These are phyloP conservation scores for Vigna unguiculata DNA, from an alignment of 306 rosid species.

Conservation along the genomic window DNA sequence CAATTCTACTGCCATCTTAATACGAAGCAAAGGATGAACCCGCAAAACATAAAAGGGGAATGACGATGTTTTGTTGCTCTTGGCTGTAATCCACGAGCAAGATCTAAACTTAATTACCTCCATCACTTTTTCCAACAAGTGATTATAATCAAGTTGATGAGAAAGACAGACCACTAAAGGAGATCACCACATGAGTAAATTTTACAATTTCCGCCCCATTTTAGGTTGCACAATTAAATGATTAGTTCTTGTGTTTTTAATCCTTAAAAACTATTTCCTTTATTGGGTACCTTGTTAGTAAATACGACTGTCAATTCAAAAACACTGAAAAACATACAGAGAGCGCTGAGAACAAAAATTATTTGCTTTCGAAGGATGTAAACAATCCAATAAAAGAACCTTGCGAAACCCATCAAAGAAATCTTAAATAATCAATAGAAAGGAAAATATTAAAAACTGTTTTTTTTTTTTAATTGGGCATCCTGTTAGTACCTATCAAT, in stretches of 20 bases:
- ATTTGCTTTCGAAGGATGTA: constrained; percentile 23
- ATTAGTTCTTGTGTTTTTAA: constrained; percentile 14
- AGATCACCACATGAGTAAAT: constrained; percentile 12
- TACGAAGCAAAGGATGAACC: too few relatives aligned
- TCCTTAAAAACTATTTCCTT: not conserved
- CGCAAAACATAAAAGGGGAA: too few relatives aligned
- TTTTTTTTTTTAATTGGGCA: too few relatives aligned
- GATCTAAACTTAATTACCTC: too few relatives aligned
- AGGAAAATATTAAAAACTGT: too few relatives aligned
- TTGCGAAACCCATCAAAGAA: constrained; percentile 28
- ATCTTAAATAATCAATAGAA: not conserved
- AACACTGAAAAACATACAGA: not conserved
- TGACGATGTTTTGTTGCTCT: too few relatives aligned
- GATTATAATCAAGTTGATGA: not conserved
- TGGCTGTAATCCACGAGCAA: too few relatives aligned
- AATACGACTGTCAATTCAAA: constrained; percentile 6
- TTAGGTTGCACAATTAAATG: not conserved
- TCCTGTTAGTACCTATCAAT: too few relatives aligned
- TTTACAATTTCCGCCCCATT: not conserved
- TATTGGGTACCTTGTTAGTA: not conserved
- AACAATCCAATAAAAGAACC: not conserved
- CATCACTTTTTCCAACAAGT: too few relatives aligned
- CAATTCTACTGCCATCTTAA: too few relatives aligned
- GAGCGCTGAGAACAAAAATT: not conserved
- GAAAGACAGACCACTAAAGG: not conserved